Evolutionary conservation across 805 yeast genomes (phyloP), one percentile per base, ranked within the genome.

Genomic region (Zygosaccharomyces kombuchaensis): DNA sequence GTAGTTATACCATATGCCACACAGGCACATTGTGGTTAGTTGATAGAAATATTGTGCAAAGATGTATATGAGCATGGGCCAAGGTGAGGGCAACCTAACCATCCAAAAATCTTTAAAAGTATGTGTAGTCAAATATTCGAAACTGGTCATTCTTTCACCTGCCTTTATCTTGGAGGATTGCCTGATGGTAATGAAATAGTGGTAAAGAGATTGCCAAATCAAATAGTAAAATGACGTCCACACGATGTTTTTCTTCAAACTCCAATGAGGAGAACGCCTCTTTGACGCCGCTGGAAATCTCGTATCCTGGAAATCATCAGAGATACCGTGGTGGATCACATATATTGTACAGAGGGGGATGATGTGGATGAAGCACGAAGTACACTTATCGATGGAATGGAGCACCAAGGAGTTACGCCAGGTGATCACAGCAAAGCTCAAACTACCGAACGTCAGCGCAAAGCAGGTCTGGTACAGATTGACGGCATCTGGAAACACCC

Each of bases 381-480:
- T 93, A 12, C 90, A 87, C 65, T 91, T 91, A 54, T 91, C 99
- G 49, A 91, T 77, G 9, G 91, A 82, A 61, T 91, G 99, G 39
- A 91, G 72, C 7, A 91, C 98, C 45, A 91, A 72, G 6, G 96
- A 89, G 63, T 91, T 91, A 55, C 96, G 75, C 99, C 98, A 91
- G 0, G 96, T 87, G 36, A 91, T 81, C 17, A 91, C 96, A 0
- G 97, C 97, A 76, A 87, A 90, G 5, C 96, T 78, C 45, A 91
- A 68, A 0, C 97, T 87, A 1, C 98, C 99, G 69, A 84, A 81
- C 1, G 93, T 76, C 49, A 91, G 79, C 8, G 96, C 84, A 66
- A 87, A 90, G 53, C 95, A 88, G 2, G 91, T 77, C 12, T 87
- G 79, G 67, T 84, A 91, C 19, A 91, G 70, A 54, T 81, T 76